phyloP scores from a whole-genome alignment of 345 rosid species.

The Melaleuca quinquenervia region DNA sequence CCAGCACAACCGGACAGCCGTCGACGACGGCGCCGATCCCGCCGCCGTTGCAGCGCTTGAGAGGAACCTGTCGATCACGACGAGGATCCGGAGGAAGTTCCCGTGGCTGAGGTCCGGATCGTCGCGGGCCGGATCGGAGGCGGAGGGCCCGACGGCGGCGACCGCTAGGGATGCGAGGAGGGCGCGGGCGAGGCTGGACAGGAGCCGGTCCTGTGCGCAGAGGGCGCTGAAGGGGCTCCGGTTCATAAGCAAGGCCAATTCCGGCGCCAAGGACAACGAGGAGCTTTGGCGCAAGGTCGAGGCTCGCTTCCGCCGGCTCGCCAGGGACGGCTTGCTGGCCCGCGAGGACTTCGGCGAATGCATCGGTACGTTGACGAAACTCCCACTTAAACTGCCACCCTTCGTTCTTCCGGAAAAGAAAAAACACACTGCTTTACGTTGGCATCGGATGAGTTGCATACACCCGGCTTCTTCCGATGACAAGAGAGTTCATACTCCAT shows the following conservation, averaged over 20 bases:
- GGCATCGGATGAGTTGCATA: not conserved
- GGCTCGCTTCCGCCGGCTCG: conserved; percentile 40
- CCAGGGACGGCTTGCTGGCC: conserved; percentile 55
- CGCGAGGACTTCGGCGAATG: conserved; percentile 92
- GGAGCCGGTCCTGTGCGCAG: conserved; percentile 63
- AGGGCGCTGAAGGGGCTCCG: conserved; percentile 70
- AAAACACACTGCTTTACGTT: not conserved
- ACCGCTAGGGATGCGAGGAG: conserved; percentile 51
- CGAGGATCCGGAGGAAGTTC: conserved; percentile 51
- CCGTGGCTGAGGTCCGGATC: conserved; percentile 55
- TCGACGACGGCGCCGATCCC: not conserved
- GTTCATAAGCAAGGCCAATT: conserved; percentile 53
- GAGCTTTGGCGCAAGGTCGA: conserved; percentile 72
- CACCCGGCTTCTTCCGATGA: not conserved
- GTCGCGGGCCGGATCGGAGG: conserved; percentile 24
- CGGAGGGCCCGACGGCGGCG: conserved; percentile 11
- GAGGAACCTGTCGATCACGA: conserved; percentile 46
- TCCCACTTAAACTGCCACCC: not conserved
- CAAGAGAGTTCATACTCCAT: not conserved
- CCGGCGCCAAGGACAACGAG: conserved; percentile 15
- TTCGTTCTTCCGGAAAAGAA: not conserved
- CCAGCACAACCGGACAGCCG: not conserved
- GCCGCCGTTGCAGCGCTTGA: not conserved
- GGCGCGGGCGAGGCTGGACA: conserved; percentile 43
- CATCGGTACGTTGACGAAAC: conserved; percentile 35